These are phyloP conservation scores for Puccinia hordei DNA, from an alignment of 1,284 basidiomycete genomes.

Conservation along the genomic window DNA sequence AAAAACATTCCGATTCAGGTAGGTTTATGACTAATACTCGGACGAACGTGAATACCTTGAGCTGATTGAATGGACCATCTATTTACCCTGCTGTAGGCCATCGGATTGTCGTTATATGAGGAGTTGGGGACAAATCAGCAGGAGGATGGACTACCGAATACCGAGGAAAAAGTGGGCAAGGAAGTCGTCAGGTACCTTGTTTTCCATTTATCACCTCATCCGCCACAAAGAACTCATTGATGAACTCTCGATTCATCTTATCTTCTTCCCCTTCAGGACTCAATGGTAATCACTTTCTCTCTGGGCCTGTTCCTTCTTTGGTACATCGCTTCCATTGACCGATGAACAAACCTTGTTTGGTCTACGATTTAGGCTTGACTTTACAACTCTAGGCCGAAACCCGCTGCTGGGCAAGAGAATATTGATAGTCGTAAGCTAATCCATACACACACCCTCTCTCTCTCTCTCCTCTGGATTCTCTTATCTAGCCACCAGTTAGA, in stretches of 20 bases:
- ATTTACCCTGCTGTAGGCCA: too few relatives aligned
- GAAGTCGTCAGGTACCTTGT: constrained; percentile 35
- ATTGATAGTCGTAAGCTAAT: constrained; percentile 80
- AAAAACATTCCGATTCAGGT: constrained; percentile 60
- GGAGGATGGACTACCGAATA: constrained; percentile 47
- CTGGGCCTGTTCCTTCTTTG: background rate
- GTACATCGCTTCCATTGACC: background rate
- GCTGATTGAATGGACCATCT: background rate
- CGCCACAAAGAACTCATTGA: background rate
- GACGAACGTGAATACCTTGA: background rate
- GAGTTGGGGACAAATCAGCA: constrained; percentile 62
- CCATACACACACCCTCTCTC: too few relatives aligned
- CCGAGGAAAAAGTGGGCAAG: constrained; percentile 44
- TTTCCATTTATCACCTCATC: background rate
- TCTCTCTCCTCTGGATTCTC: too few relatives aligned
- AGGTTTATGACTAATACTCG: background rate
- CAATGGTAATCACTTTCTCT: constrained; percentile 37
- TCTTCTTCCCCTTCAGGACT: constrained; percentile 1
- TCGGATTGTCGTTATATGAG: constrained; percentile 89
- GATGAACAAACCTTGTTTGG: background rate
- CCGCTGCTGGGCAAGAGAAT: constrained; percentile 75
- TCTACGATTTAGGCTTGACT: constrained; percentile 36
- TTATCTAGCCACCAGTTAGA: too few relatives aligned
- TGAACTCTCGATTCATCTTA: background rate
- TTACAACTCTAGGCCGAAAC: constrained; percentile 62